Evolutionary conservation across 192 early-diverging fungal species (phyloP), one percentile per base, ranked within the genome.

Genomic region (Chytriomyces hyalinus): DNA sequence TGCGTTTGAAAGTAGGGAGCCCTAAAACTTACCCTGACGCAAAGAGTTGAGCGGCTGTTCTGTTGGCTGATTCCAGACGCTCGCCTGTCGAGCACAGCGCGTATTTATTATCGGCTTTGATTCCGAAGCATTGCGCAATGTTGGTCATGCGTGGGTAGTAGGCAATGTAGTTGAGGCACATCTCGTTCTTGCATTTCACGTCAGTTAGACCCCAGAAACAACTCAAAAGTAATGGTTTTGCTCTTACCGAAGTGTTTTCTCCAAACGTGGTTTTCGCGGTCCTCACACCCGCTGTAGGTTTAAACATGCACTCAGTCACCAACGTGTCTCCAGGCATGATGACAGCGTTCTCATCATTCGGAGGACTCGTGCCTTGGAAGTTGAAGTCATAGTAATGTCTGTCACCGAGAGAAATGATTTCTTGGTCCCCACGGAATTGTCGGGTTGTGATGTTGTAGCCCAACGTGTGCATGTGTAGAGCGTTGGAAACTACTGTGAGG

Each of bases 151-250:
- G 51, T 8, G 79, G 79, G 48, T 80, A 80, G 57, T 80, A 80
- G 10, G 61, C 36, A 20, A 81, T n/a, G 46, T 68, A 73, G 65
- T 73, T 76, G 49, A 64, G 77, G 68, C 81, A 82, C 74, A 78
- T 80, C 63, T 82, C 81, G 61, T 80, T 67, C 24, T 46, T 65
- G 20, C 24, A 45, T 69, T 36, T 0, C 10, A 1, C 3, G 36
- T 76, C 70, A 0, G 44, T 10, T 13, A 36, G 61, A 10, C 0
- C 36, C 0, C 57, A 60, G 28, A 67, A 36, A 11, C 5, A 28
- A 28, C 20, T 22, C 63, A 65, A 6, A 65, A 1, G 0, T 2
- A 15, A 65, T 60, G 1, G 57, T 36, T 36, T 36, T 4, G 0
- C 36, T n/a, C 53, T 57, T 57, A 57, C 53, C 20, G 53, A n/a